These are phyloP conservation scores for Aspergillus uvarum DNA, from an alignment of 2,329 filamentous ascomycete genomes.

Conservation along the genomic window DNA sequence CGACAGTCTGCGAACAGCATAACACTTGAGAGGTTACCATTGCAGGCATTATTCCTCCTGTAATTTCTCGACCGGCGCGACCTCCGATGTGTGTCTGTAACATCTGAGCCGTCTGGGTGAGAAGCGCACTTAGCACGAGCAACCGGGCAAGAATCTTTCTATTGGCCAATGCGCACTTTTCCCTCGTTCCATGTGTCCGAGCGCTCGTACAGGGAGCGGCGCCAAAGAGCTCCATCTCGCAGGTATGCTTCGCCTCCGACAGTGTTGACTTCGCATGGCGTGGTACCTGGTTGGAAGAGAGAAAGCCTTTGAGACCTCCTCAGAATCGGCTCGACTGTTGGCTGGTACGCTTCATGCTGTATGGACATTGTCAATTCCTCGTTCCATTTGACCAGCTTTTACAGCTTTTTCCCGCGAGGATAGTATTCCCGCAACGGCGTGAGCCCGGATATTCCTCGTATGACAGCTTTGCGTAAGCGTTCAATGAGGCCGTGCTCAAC, in stretches of 20 bases:
- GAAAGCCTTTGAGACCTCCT: constrained; percentile 10
- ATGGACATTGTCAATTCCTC: constrained; percentile 37
- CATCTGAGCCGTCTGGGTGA: constrained; percentile 60
- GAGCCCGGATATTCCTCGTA: constrained; percentile 34
- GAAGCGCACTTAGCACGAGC: constrained; percentile 61
- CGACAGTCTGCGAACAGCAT: too few species aligned
- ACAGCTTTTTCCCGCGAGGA: constrained; percentile 39
- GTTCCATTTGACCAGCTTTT: constrained; percentile 50
- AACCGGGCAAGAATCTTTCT: constrained; percentile 53
- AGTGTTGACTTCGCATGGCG: neutral
- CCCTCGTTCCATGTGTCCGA: neutral
- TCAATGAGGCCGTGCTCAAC: constrained; percentile 25
- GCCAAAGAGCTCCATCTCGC: constrained; percentile 17
- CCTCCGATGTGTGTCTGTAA: constrained; percentile 57
- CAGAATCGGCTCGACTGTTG: constrained; percentile 14
- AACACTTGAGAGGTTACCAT: too few species aligned
- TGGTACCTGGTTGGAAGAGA: neutral
- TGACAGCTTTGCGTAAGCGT: constrained; percentile 24
- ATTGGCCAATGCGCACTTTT: constrained; percentile 50
- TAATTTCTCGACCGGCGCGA: constrained; percentile 53
- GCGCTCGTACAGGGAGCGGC: constrained; percentile 45
- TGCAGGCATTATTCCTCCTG: too few species aligned
- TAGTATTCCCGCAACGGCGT: constrained; percentile 47
- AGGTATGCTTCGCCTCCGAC: constrained; percentile 1
- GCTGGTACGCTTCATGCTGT: constrained; percentile 40